These are phyloP conservation scores for Galeopsis tetrahit DNA, from an alignment of 257 asterid genomes.

Conservation along the genomic window DNA sequence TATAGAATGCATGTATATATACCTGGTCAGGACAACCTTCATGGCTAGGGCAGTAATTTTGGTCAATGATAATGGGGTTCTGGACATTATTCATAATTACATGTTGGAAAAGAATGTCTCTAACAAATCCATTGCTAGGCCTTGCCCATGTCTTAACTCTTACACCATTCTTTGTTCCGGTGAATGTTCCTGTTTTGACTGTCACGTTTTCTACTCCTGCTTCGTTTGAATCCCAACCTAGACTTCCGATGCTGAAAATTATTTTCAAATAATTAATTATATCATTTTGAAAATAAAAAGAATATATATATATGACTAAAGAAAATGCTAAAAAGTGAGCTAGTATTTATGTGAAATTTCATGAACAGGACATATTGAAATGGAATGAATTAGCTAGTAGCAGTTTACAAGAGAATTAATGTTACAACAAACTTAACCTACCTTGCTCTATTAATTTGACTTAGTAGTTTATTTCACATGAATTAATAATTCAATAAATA, in stretches of 20 bases:
- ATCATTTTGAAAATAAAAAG: no score
- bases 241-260: conserved; percentile 56
- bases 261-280: no score
- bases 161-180: conserved; percentile 59
- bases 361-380: no score
- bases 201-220: conserved; percentile 65
- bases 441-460: no score
- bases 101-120: conserved; percentile 46
- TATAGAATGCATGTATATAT: not conserved
- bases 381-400: no score
- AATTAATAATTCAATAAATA: no score
- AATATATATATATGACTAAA: no score
- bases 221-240: conserved; percentile 57
- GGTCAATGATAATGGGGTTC: conserved; percentile 66
- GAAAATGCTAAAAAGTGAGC: no score
- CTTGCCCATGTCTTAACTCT: conserved; percentile 74
- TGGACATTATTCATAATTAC: conserved; percentile 45
- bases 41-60: conserved; percentile 59
- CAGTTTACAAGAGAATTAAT: no score
- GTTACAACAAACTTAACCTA: no score
- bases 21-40: conserved; percentile 49
- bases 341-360: no score
- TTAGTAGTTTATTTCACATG: no score
- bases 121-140: conserved; percentile 63
- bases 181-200: conserved; percentile 46